Base-by-base conservation (phyloP, 331 rosid genomes). In the Phaseolus coccineus region DNA sequence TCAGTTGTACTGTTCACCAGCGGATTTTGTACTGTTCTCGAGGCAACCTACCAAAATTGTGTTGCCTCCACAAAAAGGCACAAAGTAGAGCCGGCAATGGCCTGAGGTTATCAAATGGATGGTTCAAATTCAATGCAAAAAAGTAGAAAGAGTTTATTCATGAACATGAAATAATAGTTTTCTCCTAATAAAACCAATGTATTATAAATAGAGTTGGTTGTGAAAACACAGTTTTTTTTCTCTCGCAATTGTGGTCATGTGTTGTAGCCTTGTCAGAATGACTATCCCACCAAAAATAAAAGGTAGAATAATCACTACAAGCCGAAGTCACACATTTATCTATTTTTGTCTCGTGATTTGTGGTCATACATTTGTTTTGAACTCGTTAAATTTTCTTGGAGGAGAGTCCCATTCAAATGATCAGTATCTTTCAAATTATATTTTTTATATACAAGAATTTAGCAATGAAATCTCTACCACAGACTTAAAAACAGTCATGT, bases 81-180 rank as follows among this genome's bases (percentile, higher is more conserved):
- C 27, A 37, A 39, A 69, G 68, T 52, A 61, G 55, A 72, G 67
- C 62, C 62, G 62, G 69, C 78, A 44, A 22, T 42, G 76, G 71
- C 24, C 47, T 40, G 35, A 63, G 40, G 48, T 77, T 62, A 39
- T 37, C 74, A 62, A 71, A 63, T 71, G 40, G 47, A 77, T 63
- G 80, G 84, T n/a, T 68, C 55, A 65, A 55, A 80, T 57, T 79
- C 56, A 74, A 74, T 46, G 50, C 30, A 28, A 25, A 24, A 74
- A 81, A 30, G 74, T 82, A 3, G 58, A 2, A 46, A 57, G 27
- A 22, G 9, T 25, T 61, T 16, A 2, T 72, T 50, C 55, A 55
- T 55, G 27, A 59, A 59, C 44, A 55, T 55, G 27, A 59, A 59
- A 46, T 19, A 59, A 47, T 58, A 42, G 48, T 68, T 25, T 65